Base-by-base conservation (phyloP, 2,329 filamentous ascomycete species). In the Fusarium redolens region DNA sequence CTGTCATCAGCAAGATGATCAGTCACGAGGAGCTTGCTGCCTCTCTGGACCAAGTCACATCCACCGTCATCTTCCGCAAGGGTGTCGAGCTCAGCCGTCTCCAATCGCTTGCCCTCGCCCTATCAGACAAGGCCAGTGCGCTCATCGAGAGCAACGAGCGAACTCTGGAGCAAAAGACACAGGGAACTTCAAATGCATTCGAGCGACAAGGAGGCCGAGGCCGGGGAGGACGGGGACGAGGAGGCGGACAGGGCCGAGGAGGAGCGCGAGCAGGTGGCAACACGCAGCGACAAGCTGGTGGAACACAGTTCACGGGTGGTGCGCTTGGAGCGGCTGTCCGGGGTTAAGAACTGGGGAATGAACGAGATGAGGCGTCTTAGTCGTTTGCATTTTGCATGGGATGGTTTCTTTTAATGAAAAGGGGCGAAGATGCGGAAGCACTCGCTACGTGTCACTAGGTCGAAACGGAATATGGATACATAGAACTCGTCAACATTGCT, bases 1-100 rank as follows among this genome's bases (percentile, higher is more conserved):
- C 96, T 40, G 92, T 99, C 62, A 91, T 99, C 79, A 97, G 94
- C 89, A 97, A 97, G 88, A 99, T 99, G 96, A 98, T 99, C 83
- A 97, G 95, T 79, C 96, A 99, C 86, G 96, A 99, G 85, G 96
- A 99, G 84, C 92, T 99, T 55, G 94, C 93, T 14, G 96, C 96
- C 47, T 97, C 96, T 41, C 91, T 99, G 33, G 97, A 99, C 86
- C 96, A 99, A 85, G 96, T 99, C 85, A 98, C 97, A 79, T 92
- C 93, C 76, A 97, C 94, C 57, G 94, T 99, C 84, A 96, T 98
- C 86, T 99, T 99, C 93, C 93, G 96, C 84, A 98, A 99, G 91
- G 97, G 96, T 67, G 96, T 99, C 72, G 97, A 99, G 88, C 91
- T 99, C 74, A 97, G 94, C 80, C 92, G 97, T 77, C 90, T 99